A percentile compares a stretch with the other conserved stretches of the same genome.
These are phyloP conservation scores for Nicotiana noctiflora DNA, from an alignment of 257 asterid species.

Conservation along the genomic window DNA sequence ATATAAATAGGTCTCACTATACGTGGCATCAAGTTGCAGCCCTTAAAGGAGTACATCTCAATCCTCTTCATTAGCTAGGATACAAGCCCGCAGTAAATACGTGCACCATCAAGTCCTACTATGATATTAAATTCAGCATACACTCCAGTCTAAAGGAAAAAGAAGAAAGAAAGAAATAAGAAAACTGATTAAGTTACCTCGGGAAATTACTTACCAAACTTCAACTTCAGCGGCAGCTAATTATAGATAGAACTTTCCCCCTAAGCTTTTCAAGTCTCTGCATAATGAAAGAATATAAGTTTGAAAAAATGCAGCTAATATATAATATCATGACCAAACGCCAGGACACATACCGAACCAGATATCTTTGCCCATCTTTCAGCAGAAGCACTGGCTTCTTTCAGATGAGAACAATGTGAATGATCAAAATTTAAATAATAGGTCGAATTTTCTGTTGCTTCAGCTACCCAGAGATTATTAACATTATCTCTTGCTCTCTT, in stretches of 20 bases:
- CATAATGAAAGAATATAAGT: slow-evolving; percentile 9
- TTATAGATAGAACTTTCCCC: slow-evolving; percentile 46
- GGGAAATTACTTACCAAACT: neutral
- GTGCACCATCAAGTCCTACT: neutral
- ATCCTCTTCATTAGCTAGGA: neutral
- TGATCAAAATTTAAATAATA: slow-evolving; percentile 54
- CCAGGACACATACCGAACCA: slow-evolving; percentile 38
- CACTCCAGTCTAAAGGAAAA: neutral
- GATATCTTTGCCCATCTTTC: slow-evolving; percentile 64
- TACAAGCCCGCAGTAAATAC: neutral
- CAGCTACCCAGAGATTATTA: slow-evolving; percentile 89
- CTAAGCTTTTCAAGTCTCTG: slow-evolving; percentile 26
- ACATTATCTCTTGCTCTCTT: slow-evolving; percentile 63
- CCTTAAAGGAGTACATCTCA: neutral
- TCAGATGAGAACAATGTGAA: slow-evolving; percentile 43
- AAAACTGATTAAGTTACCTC: too few relatives aligned
- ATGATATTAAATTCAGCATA: neutral
- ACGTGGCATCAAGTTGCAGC: neutral
- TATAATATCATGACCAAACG: neutral
- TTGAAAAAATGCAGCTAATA: neutral
- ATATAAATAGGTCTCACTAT: neutral
- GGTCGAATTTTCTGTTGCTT: slow-evolving; percentile 79
- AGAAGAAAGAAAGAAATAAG: neutral
- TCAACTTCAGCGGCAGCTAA: slow-evolving; percentile 15
- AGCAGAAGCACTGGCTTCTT: slow-evolving; percentile 50